Evolutionary conservation across 2,329 filamentous ascomycete species (phyloP), one percentile per base, ranked within the genome.

Genomic region (Alternaria consortialis): DNA sequence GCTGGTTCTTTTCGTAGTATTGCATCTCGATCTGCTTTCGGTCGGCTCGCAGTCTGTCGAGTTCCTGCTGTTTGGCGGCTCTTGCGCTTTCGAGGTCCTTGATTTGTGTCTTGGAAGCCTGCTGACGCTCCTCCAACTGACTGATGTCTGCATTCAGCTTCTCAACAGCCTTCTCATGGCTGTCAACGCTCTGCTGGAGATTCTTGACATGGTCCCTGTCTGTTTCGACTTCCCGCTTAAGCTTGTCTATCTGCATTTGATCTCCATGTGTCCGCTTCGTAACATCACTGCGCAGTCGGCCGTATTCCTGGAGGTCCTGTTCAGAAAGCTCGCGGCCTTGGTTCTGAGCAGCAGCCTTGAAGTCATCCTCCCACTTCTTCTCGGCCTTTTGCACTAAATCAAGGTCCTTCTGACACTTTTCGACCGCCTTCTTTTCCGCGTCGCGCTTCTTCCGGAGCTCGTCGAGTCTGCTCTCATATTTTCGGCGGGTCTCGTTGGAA

Each of bases 131-230:
- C 61, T 86, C 84, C 62, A 96, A 87, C 15, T 85, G 86, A 39
- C 84, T 80, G 15, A 93, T 82, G 63, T 97, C 93, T 4, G 85
- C 84, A 63, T 92, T 88, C 5, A 95, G 83, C 66, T 90, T 93
- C 63, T 91, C 87, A 12, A 92, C 85, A 36, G 90, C 87, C 70
- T 89, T 90, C 65, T 95, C 86, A 15, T 90, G 88, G 56, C 86
- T 89, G 66, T 97, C 93, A 32, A 97, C 90, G 76, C 93, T 97
- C 73, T 92, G 91, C 78, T 91, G 94, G 64, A 98, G 84, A 65
- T 91, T 97, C 73, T 92, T 94, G 62, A 94, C 91, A 0, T 93
- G 95, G 61, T 96, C 93, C 64, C 94, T 91, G 72, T 98, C 94
- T 0, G 93, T 95, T 80, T 94, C 97, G 63, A 93, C 85, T 74